Percentiles rank a stretch among this genome's conserved stretches.
These are phyloP conservation scores for Solidago caesia DNA, from an alignment of 129 eudicot genomes.

Conservation along the genomic window DNA sequence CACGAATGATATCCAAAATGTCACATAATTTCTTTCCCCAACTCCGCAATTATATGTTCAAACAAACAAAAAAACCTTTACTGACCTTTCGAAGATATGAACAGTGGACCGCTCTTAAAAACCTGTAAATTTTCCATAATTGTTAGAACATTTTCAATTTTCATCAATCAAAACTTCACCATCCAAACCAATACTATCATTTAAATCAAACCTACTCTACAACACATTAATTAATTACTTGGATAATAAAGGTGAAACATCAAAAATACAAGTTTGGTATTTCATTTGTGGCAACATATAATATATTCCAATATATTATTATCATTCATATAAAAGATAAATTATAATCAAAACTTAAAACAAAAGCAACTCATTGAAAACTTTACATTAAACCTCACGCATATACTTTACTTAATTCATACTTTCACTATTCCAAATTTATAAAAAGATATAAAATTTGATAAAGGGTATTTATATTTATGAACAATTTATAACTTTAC, in stretches of 20 bases:
- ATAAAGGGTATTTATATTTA: neutral
- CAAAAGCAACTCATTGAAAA: slow-evolving; percentile 33
- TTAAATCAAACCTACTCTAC: neutral
- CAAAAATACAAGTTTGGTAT: slow-evolving; percentile 16
- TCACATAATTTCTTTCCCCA: neutral
- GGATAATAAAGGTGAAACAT: slow-evolving; percentile 7
- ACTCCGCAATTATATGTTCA: slow-evolving; percentile 5
- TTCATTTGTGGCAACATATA: neutral
- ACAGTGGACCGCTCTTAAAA: slow-evolving; percentile 92
- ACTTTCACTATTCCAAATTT: slow-evolving; percentile 25
- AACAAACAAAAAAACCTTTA: neutral
- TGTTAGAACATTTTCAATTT: slow-evolving; percentile 1
- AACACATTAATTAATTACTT: slow-evolving; percentile 8
- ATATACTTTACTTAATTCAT: slow-evolving; percentile 35
- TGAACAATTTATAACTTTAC: neutral
- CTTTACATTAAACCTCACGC: slow-evolving; percentile 36
- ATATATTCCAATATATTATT: slow-evolving; percentile 12
- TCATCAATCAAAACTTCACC: neutral
- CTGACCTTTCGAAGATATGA: slow-evolving; percentile 95
- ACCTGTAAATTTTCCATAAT: slow-evolving; percentile 48
- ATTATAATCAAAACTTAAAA: slow-evolving; percentile 23
- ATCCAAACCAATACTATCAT: slow-evolving; percentile 11
- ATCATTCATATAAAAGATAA: slow-evolving; percentile 12
- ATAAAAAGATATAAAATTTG: neutral
- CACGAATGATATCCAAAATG: neutral